Evolutionary conservation across 306 rosid species (phyloP), one percentile per base, ranked within the genome.

Genomic region (Prinsepia uniflora): DNA sequence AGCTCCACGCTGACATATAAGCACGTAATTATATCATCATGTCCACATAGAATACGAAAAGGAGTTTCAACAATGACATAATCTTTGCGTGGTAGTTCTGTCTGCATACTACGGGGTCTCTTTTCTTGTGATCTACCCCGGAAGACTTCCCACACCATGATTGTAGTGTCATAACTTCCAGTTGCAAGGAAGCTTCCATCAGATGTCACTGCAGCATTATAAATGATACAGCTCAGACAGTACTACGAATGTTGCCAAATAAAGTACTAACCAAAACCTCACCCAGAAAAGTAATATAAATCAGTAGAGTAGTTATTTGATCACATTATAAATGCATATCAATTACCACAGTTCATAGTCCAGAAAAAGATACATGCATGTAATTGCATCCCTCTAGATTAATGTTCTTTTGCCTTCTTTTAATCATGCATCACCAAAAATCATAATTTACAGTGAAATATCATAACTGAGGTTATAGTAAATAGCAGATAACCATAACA

Each of bases 121-220:
- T 89, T 94, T 65, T 94, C 97, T 18, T 83, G 50, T 69, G 72
- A 67, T 87, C 81, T 90, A 78, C 93, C 90, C 62, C 90, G 91
- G 57, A 75, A 73, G 83, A 90, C 90, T 86, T 94, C 91, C 98
- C 98, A 94, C 53, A 94, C 86, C 98, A 94, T 94, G 47, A 94
- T 91, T 40, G 98, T 94, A 47, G 98, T 94, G 85, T 94, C 98
- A 74, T 83, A 87, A 85, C 98, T 90, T 81, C 98, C 98, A 52
- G 98, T 94, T 63, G 97, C 98, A 78, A 94, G 98, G 70, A 89
- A 81, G 83, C 94, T 86, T 70, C 98, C 98, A 63, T 94, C 98
- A 75, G 96, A 88, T 78, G 98, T 84, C 89, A 94, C 98, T 94
- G 90, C 85, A 89, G 75, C 73, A 79, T 76, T 62, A 50, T 66